These are phyloP conservation scores for Rhinocladiella mackenziei DNA, from an alignment of 2,329 filamentous ascomycete genomes.

Conservation along the genomic window DNA sequence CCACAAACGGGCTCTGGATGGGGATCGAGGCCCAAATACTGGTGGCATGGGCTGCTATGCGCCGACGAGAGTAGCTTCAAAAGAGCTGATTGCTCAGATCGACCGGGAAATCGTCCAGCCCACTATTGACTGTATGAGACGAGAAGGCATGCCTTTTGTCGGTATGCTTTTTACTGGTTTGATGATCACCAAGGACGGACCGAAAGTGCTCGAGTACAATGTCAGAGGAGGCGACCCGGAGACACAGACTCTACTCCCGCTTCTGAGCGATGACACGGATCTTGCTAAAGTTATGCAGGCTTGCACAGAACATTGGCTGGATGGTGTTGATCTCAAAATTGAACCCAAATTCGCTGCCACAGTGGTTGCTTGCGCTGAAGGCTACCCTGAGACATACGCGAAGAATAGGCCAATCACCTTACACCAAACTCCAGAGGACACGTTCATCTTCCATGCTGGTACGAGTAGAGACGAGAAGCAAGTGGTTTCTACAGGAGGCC, in stretches of 20 bases:
- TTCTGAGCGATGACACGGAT: conserved; percentile 74
- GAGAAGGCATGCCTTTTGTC: conserved; percentile 66
- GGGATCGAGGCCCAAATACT: conserved; percentile 86
- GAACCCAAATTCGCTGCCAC: conserved; percentile 74
- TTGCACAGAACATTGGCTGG: conserved; percentile 70
- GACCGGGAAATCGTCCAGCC: conserved; percentile 81
- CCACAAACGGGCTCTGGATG: conserved; percentile 91
- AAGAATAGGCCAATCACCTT: conserved; percentile 67
- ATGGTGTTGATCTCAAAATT: conserved; percentile 64
- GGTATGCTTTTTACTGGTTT: conserved; percentile 84
- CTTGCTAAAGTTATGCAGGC: conserved; percentile 85
- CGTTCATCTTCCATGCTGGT: conserved; percentile 88
- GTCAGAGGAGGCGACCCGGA: conserved; percentile 90
- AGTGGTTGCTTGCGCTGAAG: conserved; percentile 87
- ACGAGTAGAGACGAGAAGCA: conserved; percentile 57
- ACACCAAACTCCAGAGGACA: conserved; percentile 52
- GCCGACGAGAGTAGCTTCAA: conserved; percentile 74
- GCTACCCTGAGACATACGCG: conserved; percentile 80
- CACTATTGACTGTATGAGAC: conserved; percentile 81
- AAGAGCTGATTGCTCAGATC: conserved; percentile 70
- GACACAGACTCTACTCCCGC: conserved; percentile 72
- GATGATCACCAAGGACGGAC: conserved; percentile 80
- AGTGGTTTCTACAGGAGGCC: conserved; percentile 75
- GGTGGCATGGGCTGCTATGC: conserved; percentile 98
- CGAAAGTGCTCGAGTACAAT: conserved; percentile 87